Conservation (phyloP, 2,329 filamentous ascomycete species). For the Penicillium paneum region DNA sequence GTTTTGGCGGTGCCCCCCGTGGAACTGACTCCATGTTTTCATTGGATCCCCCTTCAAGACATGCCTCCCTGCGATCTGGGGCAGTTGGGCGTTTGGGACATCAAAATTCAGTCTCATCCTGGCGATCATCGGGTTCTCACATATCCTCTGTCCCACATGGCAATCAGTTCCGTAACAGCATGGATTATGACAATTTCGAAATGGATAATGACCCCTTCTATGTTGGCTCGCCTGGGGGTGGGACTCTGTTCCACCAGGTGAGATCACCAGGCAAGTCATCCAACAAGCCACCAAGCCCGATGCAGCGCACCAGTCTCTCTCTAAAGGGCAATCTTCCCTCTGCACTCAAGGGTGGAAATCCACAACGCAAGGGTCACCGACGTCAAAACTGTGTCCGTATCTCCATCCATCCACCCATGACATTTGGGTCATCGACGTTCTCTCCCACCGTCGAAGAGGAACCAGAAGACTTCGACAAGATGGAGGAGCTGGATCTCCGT, state of each 20-base stretch:
- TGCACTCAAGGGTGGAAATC: slow-evolving; percentile 33
- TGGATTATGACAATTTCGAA: slow-evolving; percentile 19
- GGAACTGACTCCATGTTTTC: slow-evolving; percentile 32
- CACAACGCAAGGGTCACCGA: slow-evolving; percentile 39
- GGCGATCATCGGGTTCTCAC: slow-evolving; percentile 15
- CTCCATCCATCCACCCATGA: slow-evolving; percentile 37
- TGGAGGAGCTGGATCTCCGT: slow-evolving; percentile 29
- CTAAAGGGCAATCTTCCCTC: slow-evolving; percentile 27
- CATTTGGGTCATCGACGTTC: slow-evolving; percentile 34
- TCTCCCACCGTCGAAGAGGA: slow-evolving; percentile 36
- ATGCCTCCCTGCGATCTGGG: slow-evolving; percentile 18
- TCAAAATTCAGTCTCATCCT: slow-evolving; percentile 2
- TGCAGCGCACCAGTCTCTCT: slow-evolving; percentile 23
- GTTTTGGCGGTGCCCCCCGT: slow-evolving; percentile 25
- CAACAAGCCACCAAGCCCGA: slow-evolving; percentile 20
- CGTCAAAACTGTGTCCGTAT: slow-evolving; percentile 46
- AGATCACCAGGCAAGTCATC: slow-evolving; percentile 19
- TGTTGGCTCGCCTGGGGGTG: slow-evolving; percentile 16
- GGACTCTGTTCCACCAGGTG: slow-evolving; percentile 16
- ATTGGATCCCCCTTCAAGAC: slow-evolving; percentile 18
- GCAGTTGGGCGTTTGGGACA: slow-evolving; percentile 5
- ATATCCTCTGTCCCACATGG: slow-evolving; percentile 21
- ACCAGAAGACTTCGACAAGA: slow-evolving; percentile 34
- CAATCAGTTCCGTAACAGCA: slow-evolving; percentile 26
- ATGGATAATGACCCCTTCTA: slow-evolving; percentile 30